A percentile compares a stretch with the other conserved stretches of the same genome.
phyloP scores from a whole-genome alignment of 352 stramenopile genomes.

The Phytophthora pistaciae region DNA sequence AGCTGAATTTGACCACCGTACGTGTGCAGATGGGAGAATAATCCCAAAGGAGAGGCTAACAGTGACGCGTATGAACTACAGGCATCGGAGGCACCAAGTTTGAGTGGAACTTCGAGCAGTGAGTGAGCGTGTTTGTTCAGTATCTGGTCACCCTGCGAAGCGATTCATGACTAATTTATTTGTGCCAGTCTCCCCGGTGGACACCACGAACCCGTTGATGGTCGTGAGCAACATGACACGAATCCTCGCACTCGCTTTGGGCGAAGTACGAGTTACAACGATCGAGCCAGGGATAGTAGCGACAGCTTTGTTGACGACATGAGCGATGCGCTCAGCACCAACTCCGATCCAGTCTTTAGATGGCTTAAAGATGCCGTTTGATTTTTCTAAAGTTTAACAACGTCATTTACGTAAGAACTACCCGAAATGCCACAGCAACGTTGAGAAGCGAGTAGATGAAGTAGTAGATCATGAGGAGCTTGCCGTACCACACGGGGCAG shows the following conservation, averaged over 20 bases:
- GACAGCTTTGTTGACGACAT: constrained; percentile 32
- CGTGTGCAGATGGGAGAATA: neutral
- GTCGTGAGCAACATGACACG: neutral
- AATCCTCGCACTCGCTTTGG: constrained; percentile 7
- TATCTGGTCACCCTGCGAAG: neutral
- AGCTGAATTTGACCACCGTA: constrained; percentile 32
- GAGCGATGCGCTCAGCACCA: constrained; percentile 44
- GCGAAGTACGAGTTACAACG: constrained; percentile 13
- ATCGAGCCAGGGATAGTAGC: constrained; percentile 4
- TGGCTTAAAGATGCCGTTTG: constrained; percentile 68
- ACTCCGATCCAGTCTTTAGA: constrained; percentile 60
- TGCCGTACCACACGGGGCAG: constrained; percentile 79
- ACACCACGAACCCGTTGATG: constrained; percentile 17
- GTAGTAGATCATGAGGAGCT: constrained; percentile 76
- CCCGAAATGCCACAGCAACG: constrained; percentile 57
- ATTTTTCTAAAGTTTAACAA: constrained; percentile 23
- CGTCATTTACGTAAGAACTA: constrained; percentile 20
- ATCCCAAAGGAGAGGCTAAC: neutral
- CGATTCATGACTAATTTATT: constrained; percentile 4
- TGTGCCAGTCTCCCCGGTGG: constrained; percentile 27
- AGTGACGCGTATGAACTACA: constrained; percentile 12
- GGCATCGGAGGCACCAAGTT: constrained; percentile 31
- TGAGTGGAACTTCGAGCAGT: constrained; percentile 79
- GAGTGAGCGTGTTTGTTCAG: constrained; percentile 12
- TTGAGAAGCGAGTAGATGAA: constrained; percentile 79